A percentile compares a stretch with the other conserved stretches of the same genome.
Conservation (phyloP, 1,284 basidiomycete genomes). For the Boletus albobrunnescens region DNA sequence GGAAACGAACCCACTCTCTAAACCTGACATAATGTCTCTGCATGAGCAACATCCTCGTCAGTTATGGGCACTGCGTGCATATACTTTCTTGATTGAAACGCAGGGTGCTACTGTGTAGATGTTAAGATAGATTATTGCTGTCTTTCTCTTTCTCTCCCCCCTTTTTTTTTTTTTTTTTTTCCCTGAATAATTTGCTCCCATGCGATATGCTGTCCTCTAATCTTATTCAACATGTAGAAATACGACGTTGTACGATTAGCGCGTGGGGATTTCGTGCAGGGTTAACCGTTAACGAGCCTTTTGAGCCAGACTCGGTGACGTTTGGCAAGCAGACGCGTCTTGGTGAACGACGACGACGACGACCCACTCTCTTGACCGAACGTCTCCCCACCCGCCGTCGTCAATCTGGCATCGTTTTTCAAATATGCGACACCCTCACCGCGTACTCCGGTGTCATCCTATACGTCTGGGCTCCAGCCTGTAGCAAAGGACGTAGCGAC, state of each 20-base stretch:
- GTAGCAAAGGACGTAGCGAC: conserved; percentile 47
- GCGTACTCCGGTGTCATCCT: conserved; percentile 49
- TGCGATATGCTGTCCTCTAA: conserved; percentile 34
- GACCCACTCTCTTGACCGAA: neutral
- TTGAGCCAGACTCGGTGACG: conserved; percentile 4
- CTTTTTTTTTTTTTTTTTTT: neutral
- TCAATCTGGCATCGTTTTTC: conserved; percentile 43
- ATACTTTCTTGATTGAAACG: conserved; percentile 35
- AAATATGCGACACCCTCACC: conserved; percentile 38
- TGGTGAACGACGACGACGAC: conserved; percentile 12
- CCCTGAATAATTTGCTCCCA: conserved; percentile 15
- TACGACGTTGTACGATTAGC: conserved; percentile 24
- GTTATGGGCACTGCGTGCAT: conserved; percentile 22
- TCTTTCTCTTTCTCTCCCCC: neutral
- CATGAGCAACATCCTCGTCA: conserved; percentile 3
- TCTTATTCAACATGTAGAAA: conserved; percentile 34
- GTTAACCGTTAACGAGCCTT: conserved; percentile 9
- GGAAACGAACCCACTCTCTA: conserved; percentile 28
- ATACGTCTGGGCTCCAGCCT: conserved; percentile 51
- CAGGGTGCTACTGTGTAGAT: conserved; percentile 29
- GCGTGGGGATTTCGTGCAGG: conserved; percentile 27
- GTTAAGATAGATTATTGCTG: conserved; percentile 34
- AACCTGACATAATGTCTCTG: conserved; percentile 8
- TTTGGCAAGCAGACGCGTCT: conserved; percentile 4
- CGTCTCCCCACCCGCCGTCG: conserved; percentile 4